These are phyloP conservation scores for Pelargonium cotyledonis DNA, from an alignment of 441 rosid species.

Conservation along the genomic window DNA sequence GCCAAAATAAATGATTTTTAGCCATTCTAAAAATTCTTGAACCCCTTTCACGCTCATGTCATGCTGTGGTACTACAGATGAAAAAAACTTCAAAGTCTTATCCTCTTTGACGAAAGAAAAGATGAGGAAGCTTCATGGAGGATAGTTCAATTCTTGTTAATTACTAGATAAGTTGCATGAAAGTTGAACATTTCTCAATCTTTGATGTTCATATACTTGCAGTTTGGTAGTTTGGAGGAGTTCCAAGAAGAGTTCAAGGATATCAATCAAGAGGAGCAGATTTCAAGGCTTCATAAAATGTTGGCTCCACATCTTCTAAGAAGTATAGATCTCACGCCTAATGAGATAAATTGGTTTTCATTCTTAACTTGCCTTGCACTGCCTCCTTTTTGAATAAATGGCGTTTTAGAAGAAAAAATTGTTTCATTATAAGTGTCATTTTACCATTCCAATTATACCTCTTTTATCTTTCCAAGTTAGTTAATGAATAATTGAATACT, in stretches of 20 bases:
- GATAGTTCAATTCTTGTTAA: not conserved
- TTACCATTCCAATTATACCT: too few species aligned
- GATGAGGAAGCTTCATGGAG: not conserved
- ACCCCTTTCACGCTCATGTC: not conserved
- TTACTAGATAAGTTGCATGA: slow-evolving; percentile 4
- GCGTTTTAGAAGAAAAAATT: too few species aligned
- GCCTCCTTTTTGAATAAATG: too few species aligned
- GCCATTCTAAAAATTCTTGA: not conserved
- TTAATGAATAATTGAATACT: too few species aligned
- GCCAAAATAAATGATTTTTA: not conserved
- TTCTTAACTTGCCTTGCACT: slow-evolving; percentile 18
- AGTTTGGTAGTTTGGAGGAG: slow-evolving; percentile 97
- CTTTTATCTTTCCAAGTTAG: too few species aligned
- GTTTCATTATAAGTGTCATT: too few species aligned
- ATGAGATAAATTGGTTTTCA: slow-evolving; percentile 9
- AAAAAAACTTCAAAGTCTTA: too few species aligned
- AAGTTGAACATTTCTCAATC: slow-evolving; percentile 10
- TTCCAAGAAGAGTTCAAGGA: slow-evolving; percentile 96
- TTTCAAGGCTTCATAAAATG: slow-evolving; percentile 92
- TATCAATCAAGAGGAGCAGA: slow-evolving; percentile 97
- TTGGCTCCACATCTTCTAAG: slow-evolving; percentile 95
- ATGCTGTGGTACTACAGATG: too few species aligned
- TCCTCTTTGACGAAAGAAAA: not conserved
- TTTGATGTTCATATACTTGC: slow-evolving; percentile 29
- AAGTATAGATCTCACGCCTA: slow-evolving; percentile 43